Base-by-base conservation (phyloP, 306 rosid genomes). In the Herpetospermum pedunculosum region DNA sequence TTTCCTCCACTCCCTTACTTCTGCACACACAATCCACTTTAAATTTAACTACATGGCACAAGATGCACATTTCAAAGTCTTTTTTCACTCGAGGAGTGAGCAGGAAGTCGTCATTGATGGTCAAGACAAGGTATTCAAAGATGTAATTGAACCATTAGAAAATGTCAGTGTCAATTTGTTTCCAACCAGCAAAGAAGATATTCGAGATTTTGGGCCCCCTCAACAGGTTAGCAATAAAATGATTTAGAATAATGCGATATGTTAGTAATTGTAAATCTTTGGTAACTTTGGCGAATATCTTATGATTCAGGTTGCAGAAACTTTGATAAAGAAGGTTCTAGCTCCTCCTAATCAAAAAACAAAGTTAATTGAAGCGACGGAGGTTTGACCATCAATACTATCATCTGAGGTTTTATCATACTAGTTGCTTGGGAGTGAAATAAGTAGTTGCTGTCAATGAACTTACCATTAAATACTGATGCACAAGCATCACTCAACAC, bases 81-180 rank as follows among this genome's bases (percentile, higher is more conserved):
- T 70, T 44, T 44, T 70, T 4, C 28, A 10, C 30, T 74, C 29
- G 77, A 57, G 85, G 87, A 80, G 77, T 50, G 70, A 43, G 78
- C 91, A 92, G 93, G 99, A 95, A 84, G 87, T 89, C 59, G 81
- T 82, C 77, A 77, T 95, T 73, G 96, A 87, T 72, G 99, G 97
- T 69, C 89, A 95, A 84, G 99, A 92, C 84, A 95, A 95, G 92
- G 99, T 95, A 78, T 92, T 84, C 78, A 95, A 95, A 83, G 99
- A 95, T 81, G 96, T 95, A 70, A 95, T 89, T 28, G 99, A 92
- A 75, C 97, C 97, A 4, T 76, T 95, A 52, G 99, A 95, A 81
- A 95, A 62, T 57, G 99, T 88, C 13, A 95, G 96, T 60, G 97
- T 95, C 43, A 89, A 79, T 73, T 0, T 88, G 79, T 32, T 88